Conservation (phyloP, 2,329 filamentous ascomycete species). For the Didymella glomerata region DNA sequence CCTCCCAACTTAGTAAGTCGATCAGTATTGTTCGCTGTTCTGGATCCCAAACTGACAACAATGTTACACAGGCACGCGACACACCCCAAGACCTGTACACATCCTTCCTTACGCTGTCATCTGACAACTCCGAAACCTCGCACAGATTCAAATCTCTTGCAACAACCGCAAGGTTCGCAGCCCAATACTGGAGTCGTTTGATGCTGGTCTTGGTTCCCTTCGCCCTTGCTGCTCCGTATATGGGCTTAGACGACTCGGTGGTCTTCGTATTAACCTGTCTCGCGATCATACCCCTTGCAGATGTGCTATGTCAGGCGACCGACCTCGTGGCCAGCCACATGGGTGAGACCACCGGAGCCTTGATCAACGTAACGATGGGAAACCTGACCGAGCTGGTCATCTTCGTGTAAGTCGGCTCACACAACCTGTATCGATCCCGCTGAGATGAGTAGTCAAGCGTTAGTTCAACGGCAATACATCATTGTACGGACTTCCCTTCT, state of each 20-base stretch:
- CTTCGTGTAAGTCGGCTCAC: slow-evolving; percentile 59
- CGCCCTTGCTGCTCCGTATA: slow-evolving; percentile 61
- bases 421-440: not conserved
- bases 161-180: not conserved
- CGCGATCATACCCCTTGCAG: slow-evolving; percentile 25
- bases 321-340: slow-evolving; percentile 84
- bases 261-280: slow-evolving; percentile 29
- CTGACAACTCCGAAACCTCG: not conserved
- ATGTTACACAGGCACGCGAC: not conserved
- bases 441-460: slow-evolving; percentile 72
- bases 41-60: not conserved
- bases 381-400: slow-evolving; percentile 89
- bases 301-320: slow-evolving; percentile 27
- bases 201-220: slow-evolving; percentile 76
- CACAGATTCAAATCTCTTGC: not conserved
- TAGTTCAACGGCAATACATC: slow-evolving; percentile 73
- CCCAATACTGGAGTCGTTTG: slow-evolving; percentile 73
- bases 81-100: slow-evolving; percentile 1
- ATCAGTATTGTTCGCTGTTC: not conserved
- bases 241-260: slow-evolving; percentile 73
- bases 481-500: slow-evolving; percentile 90
- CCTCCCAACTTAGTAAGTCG: not conserved
- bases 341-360: slow-evolving; percentile 65
- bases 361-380: slow-evolving; percentile 66
- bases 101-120: not conserved